Evolutionary conservation across 2,329 filamentous ascomycete genomes (phyloP), one percentile per base, ranked within the genome.

Genomic region (Ophiocordyceps camponoti-saundersi): DNA sequence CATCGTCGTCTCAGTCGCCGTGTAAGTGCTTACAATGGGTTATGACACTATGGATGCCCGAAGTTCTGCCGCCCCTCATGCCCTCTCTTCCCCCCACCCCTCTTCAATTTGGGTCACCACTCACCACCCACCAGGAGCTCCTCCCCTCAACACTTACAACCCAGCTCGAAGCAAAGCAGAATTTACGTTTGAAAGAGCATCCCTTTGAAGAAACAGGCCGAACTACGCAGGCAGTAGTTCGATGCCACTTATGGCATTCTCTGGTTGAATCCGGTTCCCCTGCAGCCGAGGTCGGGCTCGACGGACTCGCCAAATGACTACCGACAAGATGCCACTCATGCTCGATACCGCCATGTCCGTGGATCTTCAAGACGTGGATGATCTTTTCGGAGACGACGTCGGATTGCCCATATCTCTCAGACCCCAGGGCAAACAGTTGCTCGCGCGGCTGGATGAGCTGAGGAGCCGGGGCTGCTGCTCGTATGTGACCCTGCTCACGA

Each of bases 401-500:
- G 74, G 76, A 53, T 59, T 75, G 51, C 71, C 69, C 43, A 63
- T 83, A 16, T 65, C 73, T 13, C 63, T 79, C 21, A 52, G 57
- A 34, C 47, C 54, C 3, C 61, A 60, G 44, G 56, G 55, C 36
- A 85, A 82, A 61, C 77, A 82, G 48, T 71, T 94, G 20, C 73
- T 79, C 32, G 76, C 81, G 56, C 76, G 85, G 48, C 63, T 95
- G 36, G 84, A 92, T 59, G 84, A 93, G 56, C 69, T 92, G 54
- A 78, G 83, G 53, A 69, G 73, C 48, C 76, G 76, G 49, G 87
- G 87, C 16, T 92, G 85, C 61, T 86, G 81, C 70, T 83, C 88
- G 87, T 92, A 77, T 65, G 80, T 20, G 3, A 10, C n/a, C 18
- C 42, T 18, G 11, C 40, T 16, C 8, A 15, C n/a, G 16, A 16